Evolutionary conservation across 345 rosid genomes (phyloP).

Genomic region (Noccaea bulbosa): DNA sequence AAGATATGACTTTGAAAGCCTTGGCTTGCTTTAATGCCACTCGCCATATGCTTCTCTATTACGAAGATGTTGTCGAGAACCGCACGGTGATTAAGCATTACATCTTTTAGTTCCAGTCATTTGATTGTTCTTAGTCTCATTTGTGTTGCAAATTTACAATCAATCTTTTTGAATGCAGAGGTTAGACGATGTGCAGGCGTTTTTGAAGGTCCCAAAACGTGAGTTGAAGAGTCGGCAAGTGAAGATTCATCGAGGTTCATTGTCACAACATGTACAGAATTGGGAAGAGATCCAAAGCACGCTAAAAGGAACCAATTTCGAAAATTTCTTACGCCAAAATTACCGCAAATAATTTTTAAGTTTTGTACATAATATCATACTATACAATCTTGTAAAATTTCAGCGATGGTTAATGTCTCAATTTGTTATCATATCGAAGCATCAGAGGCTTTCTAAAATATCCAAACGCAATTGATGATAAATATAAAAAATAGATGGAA

Average conservation of each 20-base stretch:
- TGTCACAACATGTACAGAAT: constrained; percentile 63
- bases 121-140: neutral
- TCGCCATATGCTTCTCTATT: constrained; percentile 75
- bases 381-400: neutral
- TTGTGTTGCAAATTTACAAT: neutral
- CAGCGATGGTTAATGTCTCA: no score
- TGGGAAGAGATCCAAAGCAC: constrained; percentile 71
- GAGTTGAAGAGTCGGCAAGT: constrained; percentile 85
- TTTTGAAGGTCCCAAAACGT: constrained; percentile 74
- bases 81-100: constrained; percentile 56
- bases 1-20: constrained; percentile 68
- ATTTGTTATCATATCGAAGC: no score
- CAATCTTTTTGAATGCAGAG: constrained; percentile 50
- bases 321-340: constrained; percentile 50
- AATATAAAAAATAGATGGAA: no score
- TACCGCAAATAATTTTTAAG: constrained; percentile 34
- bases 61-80: constrained; percentile 86
- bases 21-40: constrained; percentile 78
- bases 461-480: no score
- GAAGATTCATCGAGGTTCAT: constrained; percentile 83
- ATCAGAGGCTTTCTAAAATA: no score
- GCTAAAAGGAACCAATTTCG: constrained; percentile 67
- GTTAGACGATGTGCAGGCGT: constrained; percentile 70
- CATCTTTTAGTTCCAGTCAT: neutral
- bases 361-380: constrained; percentile 24